phyloP scores from a whole-genome alignment of 305 asterid species.

The Fraxinus velutina region DNA sequence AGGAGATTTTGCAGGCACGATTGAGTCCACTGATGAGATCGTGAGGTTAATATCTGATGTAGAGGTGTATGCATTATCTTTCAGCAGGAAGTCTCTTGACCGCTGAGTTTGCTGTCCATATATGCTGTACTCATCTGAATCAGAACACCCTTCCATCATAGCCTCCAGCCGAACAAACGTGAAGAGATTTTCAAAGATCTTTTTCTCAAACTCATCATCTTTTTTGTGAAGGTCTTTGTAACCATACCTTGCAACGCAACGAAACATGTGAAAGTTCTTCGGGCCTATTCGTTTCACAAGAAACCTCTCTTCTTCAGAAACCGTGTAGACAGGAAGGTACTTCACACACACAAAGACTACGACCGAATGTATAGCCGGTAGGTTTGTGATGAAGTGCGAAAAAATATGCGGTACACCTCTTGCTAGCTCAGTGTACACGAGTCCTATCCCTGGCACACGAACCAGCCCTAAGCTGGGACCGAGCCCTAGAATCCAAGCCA shows the following conservation, averaged over 20 bases:
- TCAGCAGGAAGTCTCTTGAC: conserved; percentile 41
- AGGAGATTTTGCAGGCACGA: conserved; percentile 55
- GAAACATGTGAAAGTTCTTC: conserved; percentile 85
- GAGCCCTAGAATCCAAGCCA: conserved; percentile 92
- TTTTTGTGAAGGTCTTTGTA: conserved; percentile 92
- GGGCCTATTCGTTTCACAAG: conserved; percentile 93
- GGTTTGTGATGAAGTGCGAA: conserved; percentile 91
- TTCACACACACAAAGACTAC: conserved; percentile 89
- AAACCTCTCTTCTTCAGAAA: conserved; percentile 82
- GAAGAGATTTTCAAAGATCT: conserved; percentile 71
- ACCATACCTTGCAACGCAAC: conserved; percentile 93
- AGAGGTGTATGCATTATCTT: conserved; percentile 35
- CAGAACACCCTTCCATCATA: conserved; percentile 96
- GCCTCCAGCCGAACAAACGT: conserved; percentile 77
- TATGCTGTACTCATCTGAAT: conserved; percentile 77
- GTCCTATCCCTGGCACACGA: conserved; percentile 96
- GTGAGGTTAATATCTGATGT: conserved; percentile 42
- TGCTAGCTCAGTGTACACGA: conserved; percentile 94
- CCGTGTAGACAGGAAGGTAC: conserved; percentile 93
- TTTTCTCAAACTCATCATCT: conserved; percentile 84
- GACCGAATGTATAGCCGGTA: conserved; percentile 84
- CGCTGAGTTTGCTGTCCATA: conserved; percentile 72
- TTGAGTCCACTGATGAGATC: conserved; percentile 64
- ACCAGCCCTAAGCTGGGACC: conserved; percentile 97
- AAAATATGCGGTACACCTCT: conserved; percentile 93